Evolutionary conservation across 2,329 filamentous ascomycete genomes (phyloP).

Genomic region (Fusarium brevicatenulatum): DNA sequence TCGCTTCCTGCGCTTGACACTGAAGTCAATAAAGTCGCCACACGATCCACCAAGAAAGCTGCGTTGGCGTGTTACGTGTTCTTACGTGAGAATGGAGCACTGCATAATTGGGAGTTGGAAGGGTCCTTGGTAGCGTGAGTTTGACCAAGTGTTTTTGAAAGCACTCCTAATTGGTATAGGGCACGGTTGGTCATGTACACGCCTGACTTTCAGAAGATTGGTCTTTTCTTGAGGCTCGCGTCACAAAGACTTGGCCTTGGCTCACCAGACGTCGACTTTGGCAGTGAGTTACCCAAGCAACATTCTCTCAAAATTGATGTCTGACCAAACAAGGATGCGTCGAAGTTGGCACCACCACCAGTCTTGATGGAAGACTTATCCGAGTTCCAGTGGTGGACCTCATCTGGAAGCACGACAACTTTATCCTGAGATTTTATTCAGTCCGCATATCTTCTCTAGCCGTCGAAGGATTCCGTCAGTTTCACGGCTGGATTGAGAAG

Average conservation of each 20-base stretch:
- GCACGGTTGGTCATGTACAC: background rate
- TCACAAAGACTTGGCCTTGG: background rate
- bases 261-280: background rate
- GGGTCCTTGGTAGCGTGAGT: background rate
- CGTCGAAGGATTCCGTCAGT: too few species aligned
- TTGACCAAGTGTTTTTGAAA: accelerated
- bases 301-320: accelerated
- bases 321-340: background rate
- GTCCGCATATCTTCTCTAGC: too few species aligned
- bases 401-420: too few species aligned
- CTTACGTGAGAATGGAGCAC: background rate
- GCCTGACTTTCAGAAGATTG: background rate
- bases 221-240: background rate
- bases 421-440: too few species aligned
- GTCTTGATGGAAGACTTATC: background rate
- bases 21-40: background rate
- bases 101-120: background rate
- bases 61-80: background rate
- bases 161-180: accelerated
- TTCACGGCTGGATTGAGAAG: too few species aligned
- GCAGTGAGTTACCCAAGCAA: background rate
- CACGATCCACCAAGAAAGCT: background rate
- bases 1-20: accelerated
- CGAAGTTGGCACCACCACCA: background rate
- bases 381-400: too few species aligned